A percentile compares a stretch with the other conserved stretches of the same genome.
These are phyloP conservation scores for Linnemannia zychae DNA, from an alignment of 192 early-diverging fungal species.

Conservation along the genomic window DNA sequence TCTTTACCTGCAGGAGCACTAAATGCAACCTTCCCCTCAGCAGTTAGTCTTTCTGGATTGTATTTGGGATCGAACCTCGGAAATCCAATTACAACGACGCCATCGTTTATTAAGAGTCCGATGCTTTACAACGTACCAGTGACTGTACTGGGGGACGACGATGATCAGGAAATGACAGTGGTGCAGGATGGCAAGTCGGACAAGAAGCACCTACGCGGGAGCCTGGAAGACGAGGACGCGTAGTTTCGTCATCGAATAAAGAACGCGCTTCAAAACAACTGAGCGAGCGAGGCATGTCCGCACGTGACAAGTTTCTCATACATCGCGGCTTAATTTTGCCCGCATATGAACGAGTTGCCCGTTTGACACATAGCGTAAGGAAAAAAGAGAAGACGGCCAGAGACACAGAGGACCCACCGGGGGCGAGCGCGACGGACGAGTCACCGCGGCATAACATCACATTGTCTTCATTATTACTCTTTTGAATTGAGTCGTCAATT, in stretches of 20 bases:
- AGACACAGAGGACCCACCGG: background rate
- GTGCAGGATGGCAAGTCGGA: background rate
- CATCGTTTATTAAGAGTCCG: constrained; percentile 5
- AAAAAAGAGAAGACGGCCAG: background rate
- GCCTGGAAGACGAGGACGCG: background rate
- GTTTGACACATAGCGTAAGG: background rate
- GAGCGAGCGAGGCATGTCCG: too few species aligned
- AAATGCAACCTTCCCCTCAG: background rate
- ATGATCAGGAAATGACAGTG: background rate
- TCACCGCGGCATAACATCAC: background rate
- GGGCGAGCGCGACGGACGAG: background rate
- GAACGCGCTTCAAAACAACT: background rate
- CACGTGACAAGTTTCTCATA: background rate
- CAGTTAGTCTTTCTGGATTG: background rate
- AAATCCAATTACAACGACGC: constrained; percentile 11
- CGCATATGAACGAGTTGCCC: background rate
- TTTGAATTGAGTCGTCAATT: background rate
- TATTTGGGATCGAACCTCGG: constrained; percentile 25
- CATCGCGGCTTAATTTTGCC: background rate
- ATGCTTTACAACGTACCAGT: constrained; percentile 12
- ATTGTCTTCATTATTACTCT: background rate
- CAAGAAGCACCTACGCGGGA: background rate
- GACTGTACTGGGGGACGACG: background rate
- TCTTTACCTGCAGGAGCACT: background rate
- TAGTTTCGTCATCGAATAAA: background rate